Evolutionary conservation across 352 stramenopile species (phyloP), one percentile per base, ranked within the genome.

Genomic region (Globisporangium lucens): DNA sequence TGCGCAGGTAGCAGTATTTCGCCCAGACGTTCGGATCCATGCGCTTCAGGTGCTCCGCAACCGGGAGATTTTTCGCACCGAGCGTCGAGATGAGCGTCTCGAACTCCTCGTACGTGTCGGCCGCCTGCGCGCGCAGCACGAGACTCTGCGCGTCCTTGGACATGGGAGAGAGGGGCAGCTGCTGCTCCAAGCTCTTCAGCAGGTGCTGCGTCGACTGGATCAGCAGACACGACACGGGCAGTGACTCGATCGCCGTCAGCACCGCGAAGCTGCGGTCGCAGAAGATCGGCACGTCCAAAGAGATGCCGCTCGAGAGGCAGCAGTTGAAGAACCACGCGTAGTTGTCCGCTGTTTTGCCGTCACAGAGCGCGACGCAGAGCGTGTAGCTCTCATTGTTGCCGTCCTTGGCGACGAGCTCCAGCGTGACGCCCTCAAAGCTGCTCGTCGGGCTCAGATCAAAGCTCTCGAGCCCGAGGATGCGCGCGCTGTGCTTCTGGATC

Each of bases 281-380:
- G n/a, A 82, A 72, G 63, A 82, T 77, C 38, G 77, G 75, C 24
- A 81, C 73, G 46, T 82, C 70, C 13, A 82, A 60, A 6, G 68
- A 73, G 13, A 82, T 61, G 0, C 75, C 75, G 30, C 70, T 75
- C 12, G 75, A 73, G 10, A 84, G 72, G 51, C 75, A 84, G 24
- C 66, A 67, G 56, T 76, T 71, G 56, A 84, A 80, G 69, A 84
- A 82, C 75, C 77, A 80, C 17, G 62, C 63, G 55, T 73, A 82
- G 60, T 77, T 80, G 15, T 82, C 71, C 24, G 70, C 56, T 0
- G 61, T 80, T 13, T 69, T 74, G 13, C 66, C 73, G 8, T 75
- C 67, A 53, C 76, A 87, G 20, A 87, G 60, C 47, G 72, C 75
- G 30, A 84, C 60, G 0, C 72, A 76, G 30, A 87, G 58, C 5